A percentile compares a stretch with the other conserved stretches of the same genome.
These are phyloP conservation scores for Fusarium stilboides DNA, from an alignment of 2,329 filamentous ascomycete genomes.

Conservation along the genomic window DNA sequence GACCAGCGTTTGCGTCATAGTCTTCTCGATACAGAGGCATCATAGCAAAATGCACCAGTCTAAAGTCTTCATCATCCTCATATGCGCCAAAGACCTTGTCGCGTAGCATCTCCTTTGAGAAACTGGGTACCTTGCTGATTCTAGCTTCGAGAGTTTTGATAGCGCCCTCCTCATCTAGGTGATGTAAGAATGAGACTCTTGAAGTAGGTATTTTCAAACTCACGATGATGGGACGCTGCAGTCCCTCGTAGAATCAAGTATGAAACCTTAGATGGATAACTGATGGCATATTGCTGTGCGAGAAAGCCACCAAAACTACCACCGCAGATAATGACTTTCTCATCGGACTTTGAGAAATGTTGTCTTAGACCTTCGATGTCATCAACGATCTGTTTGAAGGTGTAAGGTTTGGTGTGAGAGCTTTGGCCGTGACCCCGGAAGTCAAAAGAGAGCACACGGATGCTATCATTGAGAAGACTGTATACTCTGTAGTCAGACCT, in stretches of 20 bases:
- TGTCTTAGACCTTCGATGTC: constrained; percentile 32
- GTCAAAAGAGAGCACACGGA: constrained; percentile 39
- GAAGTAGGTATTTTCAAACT: not conserved
- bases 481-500: constrained; percentile 34
- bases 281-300: constrained; percentile 39
- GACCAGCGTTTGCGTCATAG: constrained; percentile 29
- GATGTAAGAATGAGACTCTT: not conserved
- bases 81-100: constrained; percentile 40
- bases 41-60: constrained; percentile 41
- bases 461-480: constrained; percentile 16
- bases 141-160: constrained; percentile 29
- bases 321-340: constrained; percentile 32
- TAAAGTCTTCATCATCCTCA: constrained; percentile 30
- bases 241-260: constrained; percentile 39
- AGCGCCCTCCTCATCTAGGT: constrained; percentile 37
- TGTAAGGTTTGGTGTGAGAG: constrained; percentile 39
- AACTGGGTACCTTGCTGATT: constrained; percentile 29
- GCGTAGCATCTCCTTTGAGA: constrained; percentile 33
- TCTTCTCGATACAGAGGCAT: constrained; percentile 37
- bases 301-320: constrained; percentile 42
- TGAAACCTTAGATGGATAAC: constrained; percentile 22
- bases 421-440: constrained; percentile 40
- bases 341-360: constrained; percentile 20
- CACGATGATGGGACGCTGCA: constrained; percentile 39
- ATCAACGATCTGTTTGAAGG: constrained; percentile 39